Conservation (phyloP, 257 asterid genomes). For the Salvia rosmarinus region DNA sequence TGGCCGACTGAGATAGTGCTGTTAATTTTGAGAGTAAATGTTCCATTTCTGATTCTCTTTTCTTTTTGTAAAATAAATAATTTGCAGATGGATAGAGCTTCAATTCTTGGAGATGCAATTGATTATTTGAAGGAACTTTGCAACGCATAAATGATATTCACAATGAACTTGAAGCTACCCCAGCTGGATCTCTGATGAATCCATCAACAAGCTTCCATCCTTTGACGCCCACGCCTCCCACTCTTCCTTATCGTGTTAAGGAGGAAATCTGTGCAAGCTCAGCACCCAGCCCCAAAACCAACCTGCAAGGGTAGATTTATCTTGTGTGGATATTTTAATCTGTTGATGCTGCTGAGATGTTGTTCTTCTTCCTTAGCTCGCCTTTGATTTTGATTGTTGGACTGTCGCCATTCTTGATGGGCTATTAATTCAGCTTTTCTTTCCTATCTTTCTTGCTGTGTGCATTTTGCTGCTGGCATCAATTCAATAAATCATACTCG, state of each 20-base stretch:
- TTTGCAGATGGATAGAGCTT: slow-evolving; percentile 88
- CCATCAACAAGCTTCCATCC: slow-evolving; percentile 71
- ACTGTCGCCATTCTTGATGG: not conserved
- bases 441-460: slow-evolving; percentile 6
- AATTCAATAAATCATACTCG: not conserved
- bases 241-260: slow-evolving; percentile 65
- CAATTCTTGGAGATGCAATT: slow-evolving; percentile 88
- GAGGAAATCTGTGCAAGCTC: slow-evolving; percentile 80
- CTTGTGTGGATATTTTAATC: slow-evolving; percentile 7
- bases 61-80: not conserved
- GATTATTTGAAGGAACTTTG: slow-evolving; percentile 85
- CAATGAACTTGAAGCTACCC: slow-evolving; percentile 75
- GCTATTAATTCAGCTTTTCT: not conserved
- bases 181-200: slow-evolving; percentile 57
- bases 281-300: slow-evolving; percentile 79
- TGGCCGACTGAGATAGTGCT: slow-evolving; percentile 5
- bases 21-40: not conserved
- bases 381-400: not conserved
- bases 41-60: not conserved
- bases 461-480: not conserved
- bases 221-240: slow-evolving; percentile 67
- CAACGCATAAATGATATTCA: slow-evolving; percentile 85
- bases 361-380: slow-evolving; percentile 14
- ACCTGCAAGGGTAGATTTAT: slow-evolving; percentile 70
- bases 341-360: slow-evolving; percentile 1